Evolutionary conservation across 768 basidiomycete species (phyloP), one percentile per base, ranked within the genome.

Genomic region (Termitomyces sp.): DNA sequence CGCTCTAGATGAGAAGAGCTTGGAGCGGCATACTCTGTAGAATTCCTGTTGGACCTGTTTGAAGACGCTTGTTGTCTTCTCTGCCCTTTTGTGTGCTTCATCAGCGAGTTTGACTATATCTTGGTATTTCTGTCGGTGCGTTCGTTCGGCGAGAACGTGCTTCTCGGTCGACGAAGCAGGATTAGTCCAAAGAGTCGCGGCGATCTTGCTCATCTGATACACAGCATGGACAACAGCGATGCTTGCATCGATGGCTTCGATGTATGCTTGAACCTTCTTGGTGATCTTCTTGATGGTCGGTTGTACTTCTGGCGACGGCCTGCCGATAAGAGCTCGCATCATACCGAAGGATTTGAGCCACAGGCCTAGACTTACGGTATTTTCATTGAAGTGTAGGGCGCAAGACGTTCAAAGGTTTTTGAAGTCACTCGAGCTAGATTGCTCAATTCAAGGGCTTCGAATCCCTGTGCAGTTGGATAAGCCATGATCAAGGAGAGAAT

Each of bases 351-450:
- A 8, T 20, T 8, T 41, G 39, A 41, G n/a, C 4, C 8, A 41
- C 20, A 20, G 39, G 39, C 39, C n/a, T 41, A 41, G n/a, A n/a
- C n/a, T n/a, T n/a, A 41, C 39, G 39, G 39, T 4, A n/a, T 10
- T 41, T 20, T 41, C 44, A 75, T 61, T 15, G 64, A 66, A 18
- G 66, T 69, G 55, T 73, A 76, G 12, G 73, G 73, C 4, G 70
- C 71, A 18, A 76, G 66, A 9, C 75, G 70, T 51, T 76, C 73
- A n/a, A 75, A 64, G 4, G 72, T 70, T 60, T 75, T 76, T 31
- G 70, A 62, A 1, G 73, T 75, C 10, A 64, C 65, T 44, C 65
- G 68, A 4, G 71, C 74, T 13, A 71, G 64, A 12, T 61, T 55
- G 16, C 62, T 44, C 9, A 73, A 57, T 59, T 74, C 66, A 7